Evolutionary conservation across 495 filamentous ascomycete genomes (phyloP).

Genomic region (Penicillium pulvis): DNA sequence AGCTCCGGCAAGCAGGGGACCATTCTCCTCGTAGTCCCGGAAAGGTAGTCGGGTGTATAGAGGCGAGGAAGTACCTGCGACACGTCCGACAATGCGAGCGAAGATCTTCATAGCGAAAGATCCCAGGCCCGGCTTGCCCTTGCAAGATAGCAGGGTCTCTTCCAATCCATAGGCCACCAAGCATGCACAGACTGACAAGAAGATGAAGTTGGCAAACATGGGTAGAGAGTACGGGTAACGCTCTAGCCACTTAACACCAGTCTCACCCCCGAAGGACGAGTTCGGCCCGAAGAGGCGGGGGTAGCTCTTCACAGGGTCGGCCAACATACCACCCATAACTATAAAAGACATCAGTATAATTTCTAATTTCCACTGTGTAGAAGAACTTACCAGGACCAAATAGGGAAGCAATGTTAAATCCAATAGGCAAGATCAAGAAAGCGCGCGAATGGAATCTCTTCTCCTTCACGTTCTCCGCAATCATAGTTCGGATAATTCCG

Average conservation of each 20-base stretch:
- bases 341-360: constrained; percentile 1
- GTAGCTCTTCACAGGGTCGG: constrained; percentile 72
- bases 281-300: constrained; percentile 64
- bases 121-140: constrained; percentile 47
- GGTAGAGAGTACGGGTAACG: constrained; percentile 75
- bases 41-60: constrained; percentile 40
- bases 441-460: constrained; percentile 68
- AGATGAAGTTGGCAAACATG: constrained; percentile 70
- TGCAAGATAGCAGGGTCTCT: constrained; percentile 55
- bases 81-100: constrained; percentile 27
- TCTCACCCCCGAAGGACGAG: constrained; percentile 51
- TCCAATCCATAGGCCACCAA: constrained; percentile 67
- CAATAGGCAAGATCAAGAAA: constrained; percentile 71
- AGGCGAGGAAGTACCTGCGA: constrained; percentile 39
- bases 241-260: constrained; percentile 63
- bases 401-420: constrained; percentile 77
- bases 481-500: constrained; percentile 80
- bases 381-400: constrained; percentile 62
- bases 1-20: constrained; percentile 31
- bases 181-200: constrained; percentile 57
- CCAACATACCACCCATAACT: constrained; percentile 70
- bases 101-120: constrained; percentile 35
- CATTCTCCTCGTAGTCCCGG: constrained; percentile 41
- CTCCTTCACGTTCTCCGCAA: constrained; percentile 76
- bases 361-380: neutral